Evolutionary conservation across 192 early-diverging fungal species (phyloP).

Genomic region (Coemansia nantahalensis): DNA sequence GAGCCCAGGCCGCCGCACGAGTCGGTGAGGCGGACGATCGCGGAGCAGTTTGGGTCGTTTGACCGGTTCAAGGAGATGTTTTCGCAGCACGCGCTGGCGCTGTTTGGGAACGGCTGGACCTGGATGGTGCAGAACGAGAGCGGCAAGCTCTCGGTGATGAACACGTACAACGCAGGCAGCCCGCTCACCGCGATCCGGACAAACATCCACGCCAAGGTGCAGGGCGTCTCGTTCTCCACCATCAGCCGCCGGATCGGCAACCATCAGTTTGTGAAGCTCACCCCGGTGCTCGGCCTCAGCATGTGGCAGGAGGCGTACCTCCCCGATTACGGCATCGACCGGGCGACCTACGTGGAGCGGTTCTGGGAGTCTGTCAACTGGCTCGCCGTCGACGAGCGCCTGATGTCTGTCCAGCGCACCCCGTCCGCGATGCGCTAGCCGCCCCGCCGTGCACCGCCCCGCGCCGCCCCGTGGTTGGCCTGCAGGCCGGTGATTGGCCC

Average conservation of each 20-base stretch:
- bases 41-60: constrained; percentile 32
- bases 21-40: constrained; percentile 27
- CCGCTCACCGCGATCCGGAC: constrained; percentile 42
- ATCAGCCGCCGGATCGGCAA: constrained; percentile 15
- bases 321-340: constrained; percentile 47
- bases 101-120: constrained; percentile 56
- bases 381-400: constrained; percentile 43
- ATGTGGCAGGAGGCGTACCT: constrained; percentile 56
- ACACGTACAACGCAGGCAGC: constrained; percentile 45
- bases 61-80: constrained; percentile 47
- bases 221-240: constrained; percentile 24
- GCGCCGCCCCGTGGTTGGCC: too few species aligned
- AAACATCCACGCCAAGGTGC: constrained; percentile 2
- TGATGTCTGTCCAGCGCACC: constrained; percentile 13
- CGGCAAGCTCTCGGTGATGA: constrained; percentile 45
- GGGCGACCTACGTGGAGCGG: constrained; percentile 34
- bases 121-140: constrained; percentile 48
- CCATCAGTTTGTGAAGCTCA: constrained; percentile 27
- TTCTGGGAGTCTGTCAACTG: constrained; percentile 55
- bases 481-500: constrained; percentile 15
- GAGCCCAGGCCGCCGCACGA: constrained; percentile 16
- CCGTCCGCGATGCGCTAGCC: not conserved
- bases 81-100: constrained; percentile 25
- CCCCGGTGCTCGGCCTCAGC: constrained; percentile 47
- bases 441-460: too few species aligned